Evolutionary conservation across 805 yeast species (phyloP).

Genomic region (Brettanomyces bruxellensis): DNA sequence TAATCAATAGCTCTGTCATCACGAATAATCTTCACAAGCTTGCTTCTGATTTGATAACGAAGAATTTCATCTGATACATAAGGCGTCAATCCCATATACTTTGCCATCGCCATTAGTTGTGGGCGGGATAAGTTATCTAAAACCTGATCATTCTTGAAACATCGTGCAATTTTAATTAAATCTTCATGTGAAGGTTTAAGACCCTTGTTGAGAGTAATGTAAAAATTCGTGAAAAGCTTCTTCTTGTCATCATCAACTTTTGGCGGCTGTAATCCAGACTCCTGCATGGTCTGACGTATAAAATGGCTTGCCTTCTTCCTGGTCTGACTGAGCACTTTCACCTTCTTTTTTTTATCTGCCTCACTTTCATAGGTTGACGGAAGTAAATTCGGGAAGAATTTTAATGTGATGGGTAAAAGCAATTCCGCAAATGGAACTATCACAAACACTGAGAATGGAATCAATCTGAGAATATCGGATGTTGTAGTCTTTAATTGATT

Average conservation of each 20-base stretch:
- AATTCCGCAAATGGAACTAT: slow-evolving; percentile 94
- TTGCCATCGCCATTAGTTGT: slow-evolving; percentile 89
- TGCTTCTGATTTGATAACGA: slow-evolving; percentile 86
- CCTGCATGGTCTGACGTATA: slow-evolving; percentile 61
- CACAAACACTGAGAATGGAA: slow-evolving; percentile 86
- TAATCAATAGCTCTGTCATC: slow-evolving; percentile 88
- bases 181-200: slow-evolving; percentile 41
- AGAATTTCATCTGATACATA: slow-evolving; percentile 86
- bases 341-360: slow-evolving; percentile 49
- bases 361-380: slow-evolving; percentile 85
- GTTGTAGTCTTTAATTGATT: slow-evolving; percentile 84
- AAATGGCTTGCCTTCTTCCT: slow-evolving; percentile 53
- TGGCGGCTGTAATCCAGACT: slow-evolving; percentile 46
- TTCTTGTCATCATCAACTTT: slow-evolving; percentile 64
- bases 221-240: slow-evolving; percentile 66
- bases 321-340: slow-evolving; percentile 43
- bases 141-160: slow-evolving; percentile 89
- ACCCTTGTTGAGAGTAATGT: slow-evolving; percentile 40
- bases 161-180: slow-evolving; percentile 68
- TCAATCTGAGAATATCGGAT: slow-evolving; percentile 73
- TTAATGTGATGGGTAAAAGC: slow-evolving; percentile 77
- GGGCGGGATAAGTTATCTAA: slow-evolving; percentile 88
- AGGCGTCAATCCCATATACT: slow-evolving; percentile 82
- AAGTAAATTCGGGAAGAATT: slow-evolving; percentile 81
- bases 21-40: slow-evolving; percentile 74